Evolutionary conservation across 192 early-diverging fungal genomes (phyloP), one percentile per base, ranked within the genome.

Genomic region (Powellomyces hirtus): DNA sequence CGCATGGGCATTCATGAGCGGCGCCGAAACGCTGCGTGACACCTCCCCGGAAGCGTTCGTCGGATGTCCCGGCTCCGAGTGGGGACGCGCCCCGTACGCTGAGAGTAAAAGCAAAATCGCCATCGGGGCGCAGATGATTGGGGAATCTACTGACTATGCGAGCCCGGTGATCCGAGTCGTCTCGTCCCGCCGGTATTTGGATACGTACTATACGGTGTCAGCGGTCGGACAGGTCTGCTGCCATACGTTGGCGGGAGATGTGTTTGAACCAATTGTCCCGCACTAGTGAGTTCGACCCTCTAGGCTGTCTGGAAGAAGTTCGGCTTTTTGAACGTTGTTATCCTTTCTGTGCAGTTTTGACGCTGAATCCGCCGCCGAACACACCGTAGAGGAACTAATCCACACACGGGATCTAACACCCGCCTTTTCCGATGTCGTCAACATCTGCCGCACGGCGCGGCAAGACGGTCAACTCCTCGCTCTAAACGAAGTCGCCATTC

Each of bases 1-100:
- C 56, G 77, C 86, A 30, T 88, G 86, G 72, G 58, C 81, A 11
- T 64, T 86, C 38, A 50, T 63, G 22, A 14, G 64, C n/a, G 22
- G 10, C 20, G 20, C 55, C 24, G 40, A 53, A 18, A 73, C 67
- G 4, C 50, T 63, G 2, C 59, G 77, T n/a, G 67, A 73, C 22
- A 53, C 75, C 5, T 51, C 66, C 22, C 26, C 27, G 33, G 59
- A 66, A 10, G 36, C 63, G 45, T 75, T 85, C 60, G 50, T 85
- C 57, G 75, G 79, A 0, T 75, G 67, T 56, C 76, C 81, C 0
- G 70, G 75, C 1, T 83, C 79, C 24, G 81, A 81, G 56, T 81
- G 77, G 69, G 73, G 68, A 3, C 34, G 45, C 36, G 7, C 36
- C 10, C 27, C 26, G 38, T 55, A 75, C 40, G 20, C 36, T 26